Base-by-base conservation (phyloP, 1,284 basidiomycete species). In the Flammula alnicola region DNA sequence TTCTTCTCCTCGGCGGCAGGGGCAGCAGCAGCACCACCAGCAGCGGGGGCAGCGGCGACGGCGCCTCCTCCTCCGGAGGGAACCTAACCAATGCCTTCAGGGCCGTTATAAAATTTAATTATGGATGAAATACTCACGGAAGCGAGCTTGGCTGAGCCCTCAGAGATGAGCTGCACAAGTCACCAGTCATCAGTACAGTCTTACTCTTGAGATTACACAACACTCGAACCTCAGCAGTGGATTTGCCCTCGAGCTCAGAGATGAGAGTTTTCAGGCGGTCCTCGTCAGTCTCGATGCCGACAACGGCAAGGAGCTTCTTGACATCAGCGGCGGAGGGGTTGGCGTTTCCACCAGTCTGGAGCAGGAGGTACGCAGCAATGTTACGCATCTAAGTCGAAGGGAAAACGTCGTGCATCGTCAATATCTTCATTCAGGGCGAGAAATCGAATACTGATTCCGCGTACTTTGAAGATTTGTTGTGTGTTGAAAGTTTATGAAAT, bases 351-450 rank as follows among this genome's bases (percentile, higher is more conserved):
- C 94, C 97, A 71, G 88, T 84, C 75, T 92, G 89, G 77, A 98
- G 93, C 73, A 99, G 93, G 62, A 99, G 86, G 83, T 98, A 99
- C 63, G 93, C 94, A 79, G 95, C 96, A 77, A 99, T 81, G 77
- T 96, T 82, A 81, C 93, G 93, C 94, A 97, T 96, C 90, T 93
- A 52, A 27, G 30, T n/a, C n/a, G n/a, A n/a, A n/a, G n/a, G 25
- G 30, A 48, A 43, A 32, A 20, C 23, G 14, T 9, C 49, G 30
- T 35, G 16, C 19, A 44, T 19, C 27, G 46, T 52, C 41, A 55
- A 43, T n/a, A n/a, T n/a, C n/a, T n/a, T n/a, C n/a, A n/a, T n/a
- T 23, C 16, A n/a, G 25, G 26, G 31, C 17, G 17, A 26, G 2
- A 36, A 12, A 26, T 31, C 2, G n/a, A 29, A 35, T 33, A 35